Base-by-base conservation (phyloP, 352 stramenopile species). In the Phytopythium delawarense region DNA sequence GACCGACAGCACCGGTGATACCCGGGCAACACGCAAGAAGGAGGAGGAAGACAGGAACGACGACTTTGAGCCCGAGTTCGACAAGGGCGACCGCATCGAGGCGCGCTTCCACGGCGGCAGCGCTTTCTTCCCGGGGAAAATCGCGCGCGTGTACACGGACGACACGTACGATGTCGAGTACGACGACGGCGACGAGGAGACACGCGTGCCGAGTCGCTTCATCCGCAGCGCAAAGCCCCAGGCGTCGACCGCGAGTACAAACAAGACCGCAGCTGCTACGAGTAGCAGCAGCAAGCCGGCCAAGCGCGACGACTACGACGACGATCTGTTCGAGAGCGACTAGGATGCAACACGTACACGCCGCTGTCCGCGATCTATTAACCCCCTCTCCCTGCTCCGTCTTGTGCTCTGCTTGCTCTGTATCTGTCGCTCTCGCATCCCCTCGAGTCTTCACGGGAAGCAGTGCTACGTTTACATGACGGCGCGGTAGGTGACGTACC, bases 401-500 rank as follows among this genome's bases (percentile, higher is more conserved):
- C 59, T 54, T 32, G 25, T 28, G 25, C 49, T 59, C 13, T 12
- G 20, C 40, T 61, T 11, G 23, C 23, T 34, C 23, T 30, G 9
- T 30, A 44, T 37, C n/a, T 37, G 53, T 37, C 25, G n/a, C 20
- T 2, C 25, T 28, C 25, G 25, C 25, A 28, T 28, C 25, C 25
- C 25, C 25, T 28, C 25, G 25, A 28, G 25, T 28, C 2, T 2
- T 28, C 25, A 28, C 25, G 25, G 25, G 48, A 37, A 21, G 25
- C 16, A 34, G 7, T 30, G 0, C 16, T 57, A 25, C 18, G 51
- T 59, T 84, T 98, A 99, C 81, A 99, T 98, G 75, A 98, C 98
- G 67, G 99, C 96, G 56, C 98, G 88, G 84, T 99, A 99, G 6
- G 98, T 99, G 34, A 99, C 97, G 79, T 99, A 99, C 25, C 98